Percentiles rank a stretch among this genome's conserved stretches.
Evolutionary conservation across 78 protist genomes (phyloP).

Genomic region (Anaeramoeba flamelloides): DNA sequence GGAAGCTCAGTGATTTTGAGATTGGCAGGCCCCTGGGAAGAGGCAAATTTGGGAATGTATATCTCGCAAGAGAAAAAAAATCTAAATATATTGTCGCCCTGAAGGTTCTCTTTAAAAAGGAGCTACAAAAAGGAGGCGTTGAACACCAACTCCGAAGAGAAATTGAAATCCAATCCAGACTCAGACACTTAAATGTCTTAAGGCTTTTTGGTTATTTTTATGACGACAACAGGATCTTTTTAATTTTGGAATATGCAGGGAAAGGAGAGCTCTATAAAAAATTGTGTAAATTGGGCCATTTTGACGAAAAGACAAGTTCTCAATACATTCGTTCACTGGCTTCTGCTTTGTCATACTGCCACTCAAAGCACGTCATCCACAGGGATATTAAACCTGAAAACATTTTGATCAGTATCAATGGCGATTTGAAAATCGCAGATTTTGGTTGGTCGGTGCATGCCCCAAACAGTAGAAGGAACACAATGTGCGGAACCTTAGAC

Average conservation of each 20-base stretch:
- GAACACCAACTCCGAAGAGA: conserved; percentile 83
- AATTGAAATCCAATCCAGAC: conserved; percentile 76
- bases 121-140: conserved; percentile 39
- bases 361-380: conserved; percentile 69
- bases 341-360: conserved; percentile 51
- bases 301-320: conserved; percentile 35
- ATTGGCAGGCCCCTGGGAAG: conserved; percentile 50
- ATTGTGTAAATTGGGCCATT: conserved; percentile 26
- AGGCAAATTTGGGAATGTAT: conserved; percentile 84
- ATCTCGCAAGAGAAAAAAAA: conserved; percentile 71
- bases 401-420: conserved; percentile 13
- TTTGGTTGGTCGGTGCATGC: conserved; percentile 91
- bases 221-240: conserved; percentile 63
- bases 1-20: too few species aligned
- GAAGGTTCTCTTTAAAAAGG: conserved; percentile 68
- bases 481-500: conserved; percentile 80
- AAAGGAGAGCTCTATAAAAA: conserved; percentile 78
- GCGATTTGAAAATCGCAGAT: conserved; percentile 83
- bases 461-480: conserved; percentile 12
- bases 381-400: conserved; percentile 94
- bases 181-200: conserved; percentile 55
- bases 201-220: conserved; percentile 83
- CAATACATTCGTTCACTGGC: conserved; percentile 61
- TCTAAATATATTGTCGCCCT: conserved; percentile 72
- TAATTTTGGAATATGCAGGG: conserved; percentile 81